These are phyloP conservation scores for Plasmodium cynomolgi DNA, from an alignment of 169 alveolate species.

Conservation along the genomic window DNA sequence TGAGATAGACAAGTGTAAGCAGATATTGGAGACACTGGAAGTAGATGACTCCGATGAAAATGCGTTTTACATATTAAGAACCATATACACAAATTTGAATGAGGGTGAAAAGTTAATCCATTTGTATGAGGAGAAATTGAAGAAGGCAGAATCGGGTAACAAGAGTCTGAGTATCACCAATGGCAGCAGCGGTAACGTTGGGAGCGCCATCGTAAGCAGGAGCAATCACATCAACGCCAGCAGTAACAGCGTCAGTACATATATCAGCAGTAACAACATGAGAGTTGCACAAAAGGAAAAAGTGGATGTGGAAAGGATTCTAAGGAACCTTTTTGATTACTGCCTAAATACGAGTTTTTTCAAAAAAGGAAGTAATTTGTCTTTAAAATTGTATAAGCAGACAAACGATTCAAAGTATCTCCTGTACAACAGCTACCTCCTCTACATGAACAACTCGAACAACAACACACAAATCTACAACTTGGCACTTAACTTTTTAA, in stretches of 20 bases:
- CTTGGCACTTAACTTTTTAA: constrained; percentile 37
- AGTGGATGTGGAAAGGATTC: constrained; percentile 5
- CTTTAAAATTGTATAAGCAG: constrained; percentile 29
- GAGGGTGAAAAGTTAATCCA: constrained; percentile 23
- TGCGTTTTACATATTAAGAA: constrained; percentile 34
- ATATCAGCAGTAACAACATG: not conserved
- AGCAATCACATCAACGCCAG: not conserved
- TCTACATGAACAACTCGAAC: constrained; percentile 31
- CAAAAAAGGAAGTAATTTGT: constrained; percentile 54
- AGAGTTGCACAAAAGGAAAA: not conserved
- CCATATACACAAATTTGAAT: constrained; percentile 35
- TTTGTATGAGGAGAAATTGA: constrained; percentile 34
- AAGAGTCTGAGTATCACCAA: not conserved
- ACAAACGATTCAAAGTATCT: constrained; percentile 44
- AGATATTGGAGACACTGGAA: not conserved
- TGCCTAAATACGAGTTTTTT: constrained; percentile 40
- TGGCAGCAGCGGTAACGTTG: not conserved
- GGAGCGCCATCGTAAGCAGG: not conserved
- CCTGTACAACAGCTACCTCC: constrained; percentile 22
- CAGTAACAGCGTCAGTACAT: not conserved
- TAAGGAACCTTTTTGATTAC: constrained; percentile 35
- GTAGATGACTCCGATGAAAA: constrained; percentile 30
- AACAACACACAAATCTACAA: constrained; percentile 35
- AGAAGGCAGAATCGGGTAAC: not conserved
- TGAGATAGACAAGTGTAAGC: constrained; percentile 50